These are phyloP conservation scores for Croton laevigatus DNA, from an alignment of 441 rosid species.

Conservation along the genomic window DNA sequence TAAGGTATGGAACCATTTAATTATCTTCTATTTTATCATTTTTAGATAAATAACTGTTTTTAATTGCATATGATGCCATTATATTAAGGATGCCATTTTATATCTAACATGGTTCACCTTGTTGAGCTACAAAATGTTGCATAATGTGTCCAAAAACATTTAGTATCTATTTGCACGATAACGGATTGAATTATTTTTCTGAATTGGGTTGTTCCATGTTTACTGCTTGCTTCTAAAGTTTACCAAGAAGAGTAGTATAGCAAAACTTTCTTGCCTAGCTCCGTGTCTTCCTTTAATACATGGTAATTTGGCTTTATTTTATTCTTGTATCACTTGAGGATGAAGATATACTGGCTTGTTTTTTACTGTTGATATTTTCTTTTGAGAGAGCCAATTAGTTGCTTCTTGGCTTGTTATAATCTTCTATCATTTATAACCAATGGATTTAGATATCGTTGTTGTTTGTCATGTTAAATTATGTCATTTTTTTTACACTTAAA, in stretches of 20 bases:
- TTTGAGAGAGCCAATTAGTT: not conserved
- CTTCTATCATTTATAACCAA: not conserved
- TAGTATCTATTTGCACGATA: not conserved
- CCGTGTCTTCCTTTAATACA: not conserved
- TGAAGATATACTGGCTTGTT: not conserved
- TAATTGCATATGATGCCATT: not conserved
- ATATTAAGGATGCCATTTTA: not conserved
- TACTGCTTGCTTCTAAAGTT: not conserved
- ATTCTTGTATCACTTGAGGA: not conserved
- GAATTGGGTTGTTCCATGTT: not conserved
- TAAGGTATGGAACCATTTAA: slow-evolving; percentile 47
- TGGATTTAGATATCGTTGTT: not conserved
- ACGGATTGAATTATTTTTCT: not conserved
- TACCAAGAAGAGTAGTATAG: not conserved
- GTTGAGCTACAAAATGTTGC: not conserved
- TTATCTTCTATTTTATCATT: not conserved
- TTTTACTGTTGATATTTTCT: not conserved
- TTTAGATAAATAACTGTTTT: not conserved
- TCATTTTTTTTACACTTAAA: not conserved
- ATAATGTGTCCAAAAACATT: not conserved
- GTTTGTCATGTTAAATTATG: not conserved
- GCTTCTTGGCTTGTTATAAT: not conserved
- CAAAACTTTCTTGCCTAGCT: not conserved
- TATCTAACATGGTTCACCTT: not conserved
- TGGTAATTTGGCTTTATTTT: not conserved